A percentile compares a stretch with the other conserved stretches of the same genome.
These are phyloP conservation scores for Penicillium sp. DNA, from an alignment of 2,329 filamentous ascomycete genomes.

Conservation along the genomic window DNA sequence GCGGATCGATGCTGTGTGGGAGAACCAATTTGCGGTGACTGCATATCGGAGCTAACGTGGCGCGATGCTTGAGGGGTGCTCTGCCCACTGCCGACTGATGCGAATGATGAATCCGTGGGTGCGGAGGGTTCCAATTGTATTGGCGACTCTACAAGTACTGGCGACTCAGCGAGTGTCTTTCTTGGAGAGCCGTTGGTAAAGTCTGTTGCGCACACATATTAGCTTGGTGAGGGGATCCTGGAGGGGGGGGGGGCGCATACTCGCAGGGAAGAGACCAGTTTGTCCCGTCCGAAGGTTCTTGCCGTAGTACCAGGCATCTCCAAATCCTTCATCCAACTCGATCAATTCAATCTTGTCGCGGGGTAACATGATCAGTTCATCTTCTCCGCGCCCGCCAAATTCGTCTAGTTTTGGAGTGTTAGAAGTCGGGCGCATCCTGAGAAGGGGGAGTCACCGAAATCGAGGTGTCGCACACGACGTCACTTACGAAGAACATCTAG, in stretches of 20 bases:
- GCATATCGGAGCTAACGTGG: constrained; percentile 37
- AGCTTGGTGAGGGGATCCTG: not conserved
- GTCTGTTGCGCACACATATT: constrained; percentile 11
- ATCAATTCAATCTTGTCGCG: constrained; percentile 65
- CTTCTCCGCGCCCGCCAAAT: constrained; percentile 84
- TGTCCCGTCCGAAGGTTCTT: constrained; percentile 44
- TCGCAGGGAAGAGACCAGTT: constrained; percentile 51
- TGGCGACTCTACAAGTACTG: constrained; percentile 12
- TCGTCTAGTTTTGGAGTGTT: constrained; percentile 63
- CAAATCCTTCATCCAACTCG: constrained; percentile 66
- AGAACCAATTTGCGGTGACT: constrained; percentile 22
- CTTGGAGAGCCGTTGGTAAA: constrained; percentile 15
- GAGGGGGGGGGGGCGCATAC: constrained; percentile 31
- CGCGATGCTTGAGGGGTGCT: constrained; percentile 44
- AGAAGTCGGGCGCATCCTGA: constrained; percentile 11
- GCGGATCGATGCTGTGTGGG: constrained; percentile 35
- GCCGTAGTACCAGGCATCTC: constrained; percentile 66
- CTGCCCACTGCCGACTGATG: constrained; percentile 35
- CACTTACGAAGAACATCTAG: constrained; percentile 49
- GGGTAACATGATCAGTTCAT: constrained; percentile 85
- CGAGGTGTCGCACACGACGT: constrained; percentile 11
- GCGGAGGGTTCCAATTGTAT: constrained; percentile 17
- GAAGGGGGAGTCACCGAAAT: not conserved
- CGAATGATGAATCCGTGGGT: constrained; percentile 23
- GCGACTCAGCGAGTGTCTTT: constrained; percentile 10